Base-by-base conservation (phyloP, 257 asterid species). In the Ilex aquifolium region DNA sequence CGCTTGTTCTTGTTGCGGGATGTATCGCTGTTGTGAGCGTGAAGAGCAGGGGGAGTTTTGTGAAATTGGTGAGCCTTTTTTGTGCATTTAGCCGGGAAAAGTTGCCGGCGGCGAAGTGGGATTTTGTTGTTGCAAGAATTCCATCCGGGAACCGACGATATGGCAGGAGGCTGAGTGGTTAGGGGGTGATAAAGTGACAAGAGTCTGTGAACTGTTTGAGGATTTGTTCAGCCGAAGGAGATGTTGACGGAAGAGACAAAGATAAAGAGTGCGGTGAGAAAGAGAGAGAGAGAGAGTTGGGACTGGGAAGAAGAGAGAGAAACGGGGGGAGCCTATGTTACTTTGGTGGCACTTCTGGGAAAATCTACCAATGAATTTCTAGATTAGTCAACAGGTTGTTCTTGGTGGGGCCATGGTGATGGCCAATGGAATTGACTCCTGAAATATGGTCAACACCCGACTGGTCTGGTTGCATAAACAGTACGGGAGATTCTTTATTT, bases 381-480 rank as follows among this genome's bases (percentile, higher is more conserved):
- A 61, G 57, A 65, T 79, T 80, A 57, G 79, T 79, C 85, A 80
- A 72, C 64, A 72, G 11, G 36, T 44, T 73, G 83, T 74, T n/a
- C 83, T 74, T 42, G 36, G 36, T 21, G 27, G 27, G 27, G 27
- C 27, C 27, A 21, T 21, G 27, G 27, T 21, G 27, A 21, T 21
- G 27, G 68, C 79, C 75, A 76, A 70, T 66, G 21, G 42, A 54
- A 63, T 76, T 78, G 77, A 76, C 74, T 69, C 68, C 51, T 7
- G 53, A 62, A 56, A 60, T 57, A 13, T 68, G 68, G 84, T 82
- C 80, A 76, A 70, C 13, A 13, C 31, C 32, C 21, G 36, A 21
- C 27, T 21, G 27, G 27, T 21, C 27, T 21, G 27, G 27, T 21
- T 21, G 27, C 27, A 21, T 21, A 1, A 21, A 21, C 27, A 21